Evolutionary conservation across 805 yeast species (phyloP), one percentile per base, ranked within the genome.

Genomic region (Yarrowia sp.): DNA sequence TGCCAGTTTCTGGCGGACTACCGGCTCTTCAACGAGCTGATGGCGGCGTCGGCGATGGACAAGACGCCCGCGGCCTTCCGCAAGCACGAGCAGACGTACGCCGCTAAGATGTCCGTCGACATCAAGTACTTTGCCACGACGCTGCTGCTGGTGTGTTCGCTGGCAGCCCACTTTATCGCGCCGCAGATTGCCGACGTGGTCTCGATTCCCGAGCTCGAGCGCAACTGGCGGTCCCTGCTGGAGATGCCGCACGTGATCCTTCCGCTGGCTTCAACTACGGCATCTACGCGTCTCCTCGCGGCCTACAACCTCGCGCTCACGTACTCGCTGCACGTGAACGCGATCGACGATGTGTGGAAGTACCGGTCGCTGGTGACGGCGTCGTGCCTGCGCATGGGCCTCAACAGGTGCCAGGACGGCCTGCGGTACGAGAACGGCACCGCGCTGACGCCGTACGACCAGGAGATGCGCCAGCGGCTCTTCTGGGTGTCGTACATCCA

Each of bases 401-500:
- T 91, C 46, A 96, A 90, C 71, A 79, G 96, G 67, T 87, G 96
- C 72, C 96, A 96, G 9, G 63, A 66, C 32, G 84, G 92, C 0
- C 91, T 89, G 4, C 74, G 87, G 55, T 82, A 84, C 3, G 79
- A 80, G n/a, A 79, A 78, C 63, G 93, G 93, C 0, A 79, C 87
- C 2, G 81, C 82, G 32, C 82, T 87, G 46, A 81, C 85, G 22
- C 81, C 80, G 66, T 78, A 84, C 64, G 92, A 87, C 75, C 94
- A 87, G 72, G 91, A 92, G 65, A 90, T 88, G 69, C 79, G 97
- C 65, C 81, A 96, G 70, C 81, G 88, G 33, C 73, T 89, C 38
- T 91, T 91, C 68, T 91, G 97, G 97, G 84, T 90, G 65, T 81
- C 86, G 44, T 90, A 88, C 72, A 79, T 85, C 27, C 77, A 91